Evolutionary conservation across 805 yeast species (phyloP).

Genomic region (Naumovozyma castellii): DNA sequence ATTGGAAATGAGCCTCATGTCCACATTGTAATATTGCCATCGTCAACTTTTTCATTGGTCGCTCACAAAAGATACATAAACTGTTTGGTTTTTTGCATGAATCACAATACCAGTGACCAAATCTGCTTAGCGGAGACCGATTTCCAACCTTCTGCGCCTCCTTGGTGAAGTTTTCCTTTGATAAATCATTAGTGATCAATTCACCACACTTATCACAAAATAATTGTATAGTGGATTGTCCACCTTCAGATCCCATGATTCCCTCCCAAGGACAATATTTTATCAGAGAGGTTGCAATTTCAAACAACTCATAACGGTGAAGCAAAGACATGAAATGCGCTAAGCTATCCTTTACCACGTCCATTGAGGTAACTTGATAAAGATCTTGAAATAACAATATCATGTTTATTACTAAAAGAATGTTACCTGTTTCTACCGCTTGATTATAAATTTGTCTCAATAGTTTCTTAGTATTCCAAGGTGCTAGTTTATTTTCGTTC

Average conservation of each 20-base stretch:
- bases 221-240: slow-evolving; percentile 37
- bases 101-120: slow-evolving; percentile 83
- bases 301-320: slow-evolving; percentile 29
- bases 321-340: slow-evolving; percentile 25
- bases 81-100: slow-evolving; percentile 51
- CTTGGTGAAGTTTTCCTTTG: slow-evolving; percentile 33
- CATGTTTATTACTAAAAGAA: slow-evolving; percentile 22
- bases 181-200: slow-evolving; percentile 48
- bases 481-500: slow-evolving; percentile 10
- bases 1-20: slow-evolving; percentile 76
- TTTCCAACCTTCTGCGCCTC: slow-evolving; percentile 21
- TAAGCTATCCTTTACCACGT: slow-evolving; percentile 23
- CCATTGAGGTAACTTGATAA: slow-evolving; percentile 18
- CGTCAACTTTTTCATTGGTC: slow-evolving; percentile 63
- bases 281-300: slow-evolving; percentile 26
- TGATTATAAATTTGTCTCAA: slow-evolving; percentile 24
- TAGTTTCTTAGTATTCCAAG: slow-evolving; percentile 27
- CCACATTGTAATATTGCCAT: slow-evolving; percentile 64
- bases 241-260: slow-evolving; percentile 19
- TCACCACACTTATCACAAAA: slow-evolving; percentile 55
- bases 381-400: slow-evolving; percentile 26
- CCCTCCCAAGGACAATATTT: slow-evolving; percentile 29
- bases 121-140: slow-evolving; percentile 28
- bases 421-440: slow-evolving; percentile 26
- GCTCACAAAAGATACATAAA: slow-evolving; percentile 70